phyloP scores from a whole-genome alignment of 805 yeast genomes.

The Maudiozyma pseudohumilis region DNA sequence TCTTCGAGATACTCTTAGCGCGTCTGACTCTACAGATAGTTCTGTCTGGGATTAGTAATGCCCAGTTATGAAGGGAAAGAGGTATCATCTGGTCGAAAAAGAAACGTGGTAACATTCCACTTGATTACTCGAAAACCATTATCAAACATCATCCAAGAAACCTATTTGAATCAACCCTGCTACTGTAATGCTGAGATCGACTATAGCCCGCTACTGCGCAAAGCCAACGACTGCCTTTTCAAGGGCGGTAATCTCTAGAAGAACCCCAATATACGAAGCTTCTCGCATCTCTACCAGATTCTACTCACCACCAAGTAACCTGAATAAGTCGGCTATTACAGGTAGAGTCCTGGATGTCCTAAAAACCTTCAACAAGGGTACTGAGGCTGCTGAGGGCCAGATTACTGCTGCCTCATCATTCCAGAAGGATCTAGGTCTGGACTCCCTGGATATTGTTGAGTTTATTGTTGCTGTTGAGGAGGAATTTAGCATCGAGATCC shows the following conservation, averaged over 20 bases:
- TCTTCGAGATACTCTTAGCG: too few species aligned
- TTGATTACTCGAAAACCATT: too few species aligned
- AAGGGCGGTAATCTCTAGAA: background rate
- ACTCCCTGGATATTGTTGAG: constrained; percentile 89
- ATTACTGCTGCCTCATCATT: constrained; percentile 34
- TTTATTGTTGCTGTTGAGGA: constrained; percentile 94
- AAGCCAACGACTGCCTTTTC: too few species aligned
- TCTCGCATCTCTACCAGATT: background rate
- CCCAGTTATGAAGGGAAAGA: too few species aligned
- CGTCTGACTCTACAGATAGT: too few species aligned
- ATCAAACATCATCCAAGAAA: too few species aligned
- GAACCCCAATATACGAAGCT: background rate
- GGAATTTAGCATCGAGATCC: constrained; percentile 72
- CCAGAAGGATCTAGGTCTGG: constrained; percentile 51
- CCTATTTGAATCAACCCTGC: too few species aligned
- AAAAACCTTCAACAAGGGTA: constrained; percentile 50
- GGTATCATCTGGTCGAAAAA: too few species aligned
- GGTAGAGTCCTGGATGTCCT: constrained; percentile 73
- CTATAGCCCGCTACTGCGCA: too few species aligned
- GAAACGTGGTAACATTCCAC: too few species aligned
- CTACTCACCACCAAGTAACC: constrained; percentile 14
- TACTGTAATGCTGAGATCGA: too few species aligned
- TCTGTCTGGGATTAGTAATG: too few species aligned
- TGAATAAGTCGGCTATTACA: constrained; percentile 70
- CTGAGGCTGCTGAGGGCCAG: constrained; percentile 35